Evolutionary conservation across 306 rosid genomes (phyloP).

Genomic region (Quercus mongolica): DNA sequence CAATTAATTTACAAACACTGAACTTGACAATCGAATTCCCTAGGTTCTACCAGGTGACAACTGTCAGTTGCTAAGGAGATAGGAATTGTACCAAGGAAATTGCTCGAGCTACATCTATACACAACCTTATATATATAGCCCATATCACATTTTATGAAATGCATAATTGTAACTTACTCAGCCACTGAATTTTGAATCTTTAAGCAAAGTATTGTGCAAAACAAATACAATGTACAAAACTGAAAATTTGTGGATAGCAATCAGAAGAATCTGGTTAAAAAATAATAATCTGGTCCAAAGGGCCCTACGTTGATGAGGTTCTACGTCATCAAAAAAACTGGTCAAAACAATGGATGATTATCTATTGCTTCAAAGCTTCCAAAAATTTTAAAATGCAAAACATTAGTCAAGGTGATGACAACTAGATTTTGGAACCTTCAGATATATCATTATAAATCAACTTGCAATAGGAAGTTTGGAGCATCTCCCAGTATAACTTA

Average conservation of each 20-base stretch:
- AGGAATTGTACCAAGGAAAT: not conserved
- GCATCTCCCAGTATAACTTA: not conserved
- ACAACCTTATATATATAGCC: not conserved
- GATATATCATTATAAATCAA: not conserved
- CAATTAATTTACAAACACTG: too few relatives aligned
- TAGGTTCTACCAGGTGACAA: not conserved
- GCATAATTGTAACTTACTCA: not conserved
- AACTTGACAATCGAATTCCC: not conserved
- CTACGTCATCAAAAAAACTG: too few relatives aligned
- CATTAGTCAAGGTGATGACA: not conserved
- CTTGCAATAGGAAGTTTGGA: not conserved
- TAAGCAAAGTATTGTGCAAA: not conserved
- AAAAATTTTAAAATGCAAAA: not conserved
- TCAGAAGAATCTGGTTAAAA: not conserved
- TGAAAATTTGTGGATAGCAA: not conserved
- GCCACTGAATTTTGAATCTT: not conserved
- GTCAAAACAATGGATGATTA: not conserved
- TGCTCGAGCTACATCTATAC: not conserved
- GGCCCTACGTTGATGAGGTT: too few relatives aligned
- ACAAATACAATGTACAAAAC: not conserved
- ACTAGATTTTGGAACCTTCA: not conserved
- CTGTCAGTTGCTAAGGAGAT: not conserved
- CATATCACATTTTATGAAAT: too few relatives aligned
- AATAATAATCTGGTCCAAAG: not conserved
- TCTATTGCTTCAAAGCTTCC: not conserved